Evolutionary conservation across 2,329 filamentous ascomycete genomes (phyloP).

Genomic region (Periconia sp.): DNA sequence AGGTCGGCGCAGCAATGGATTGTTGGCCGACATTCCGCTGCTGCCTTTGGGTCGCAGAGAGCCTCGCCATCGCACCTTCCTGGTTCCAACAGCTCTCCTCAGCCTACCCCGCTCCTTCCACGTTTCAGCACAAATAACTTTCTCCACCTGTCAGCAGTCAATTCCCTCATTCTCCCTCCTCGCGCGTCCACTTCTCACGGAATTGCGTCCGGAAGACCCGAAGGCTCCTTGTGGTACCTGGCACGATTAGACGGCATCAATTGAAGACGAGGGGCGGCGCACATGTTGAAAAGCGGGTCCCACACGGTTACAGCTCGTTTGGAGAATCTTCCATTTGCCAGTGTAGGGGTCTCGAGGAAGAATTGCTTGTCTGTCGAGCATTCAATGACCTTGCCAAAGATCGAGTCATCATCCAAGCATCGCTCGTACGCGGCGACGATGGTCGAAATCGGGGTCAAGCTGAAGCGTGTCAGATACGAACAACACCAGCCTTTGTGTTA

Average conservation of each 20-base stretch:
- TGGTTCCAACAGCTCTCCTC: not conserved
- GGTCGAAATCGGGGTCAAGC: slow-evolving; percentile 47
- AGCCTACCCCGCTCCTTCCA: not conserved
- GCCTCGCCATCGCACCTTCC: too few species aligned
- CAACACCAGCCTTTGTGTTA: not conserved
- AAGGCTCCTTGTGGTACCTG: slow-evolving; percentile 51
- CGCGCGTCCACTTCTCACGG: not conserved
- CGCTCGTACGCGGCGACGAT: slow-evolving; percentile 54
- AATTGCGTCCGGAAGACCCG: slow-evolving; percentile 47
- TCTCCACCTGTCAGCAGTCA: not conserved
- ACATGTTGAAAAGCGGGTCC: slow-evolving; percentile 56
- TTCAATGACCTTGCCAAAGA: slow-evolving; percentile 55
- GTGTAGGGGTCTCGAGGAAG: slow-evolving; percentile 44
- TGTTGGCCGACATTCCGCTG: too few species aligned
- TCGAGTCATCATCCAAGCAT: slow-evolving; percentile 54
- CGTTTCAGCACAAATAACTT: not conserved
- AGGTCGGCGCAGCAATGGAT: too few species aligned
- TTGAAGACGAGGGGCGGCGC: not conserved
- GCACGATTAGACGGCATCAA: not conserved
- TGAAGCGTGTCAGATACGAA: slow-evolving; percentile 10
- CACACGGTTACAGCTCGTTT: slow-evolving; percentile 55
- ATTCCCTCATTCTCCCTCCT: not conserved
- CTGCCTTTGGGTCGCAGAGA: too few species aligned
- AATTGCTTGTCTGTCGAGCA: slow-evolving; percentile 52
- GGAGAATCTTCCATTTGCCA: slow-evolving; percentile 50